phyloP scores from a whole-genome alignment of 768 basidiomycete genomes.

The Tremella yokohamensis region DNA sequence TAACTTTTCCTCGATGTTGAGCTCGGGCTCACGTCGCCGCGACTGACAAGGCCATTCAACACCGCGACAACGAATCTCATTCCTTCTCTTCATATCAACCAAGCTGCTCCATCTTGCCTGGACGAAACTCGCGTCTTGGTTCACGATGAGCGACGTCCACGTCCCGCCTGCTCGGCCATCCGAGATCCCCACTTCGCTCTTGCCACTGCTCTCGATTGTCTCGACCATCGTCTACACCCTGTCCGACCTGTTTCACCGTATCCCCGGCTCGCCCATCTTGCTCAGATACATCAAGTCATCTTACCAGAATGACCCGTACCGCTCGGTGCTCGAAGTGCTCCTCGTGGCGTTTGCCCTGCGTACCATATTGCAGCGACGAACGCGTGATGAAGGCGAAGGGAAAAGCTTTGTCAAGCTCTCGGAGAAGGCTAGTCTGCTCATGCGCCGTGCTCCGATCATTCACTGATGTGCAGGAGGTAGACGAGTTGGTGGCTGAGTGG shows the following conservation, averaged over 20 bases:
- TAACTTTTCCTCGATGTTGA: no score
- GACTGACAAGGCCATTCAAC: no score
- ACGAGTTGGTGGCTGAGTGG: conserved; percentile 96
- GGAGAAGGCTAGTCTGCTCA: conserved; percentile 65
- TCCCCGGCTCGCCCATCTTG: conserved; percentile 53
- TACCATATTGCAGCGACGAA: conserved; percentile 84
- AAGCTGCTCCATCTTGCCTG: no score
- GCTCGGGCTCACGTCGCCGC: no score
- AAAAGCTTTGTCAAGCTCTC: conserved; percentile 87
- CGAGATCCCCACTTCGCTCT: conserved; percentile 40
- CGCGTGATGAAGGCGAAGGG: conserved; percentile 74
- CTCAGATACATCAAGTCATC: conserved; percentile 88
- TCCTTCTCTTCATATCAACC: no score
- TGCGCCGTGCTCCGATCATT: background rate
- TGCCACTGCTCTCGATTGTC: conserved; percentile 64
- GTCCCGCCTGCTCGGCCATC: background rate
- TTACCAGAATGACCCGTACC: conserved; percentile 84
- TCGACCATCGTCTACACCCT: conserved; percentile 61
- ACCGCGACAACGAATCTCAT: no score
- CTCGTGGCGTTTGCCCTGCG: conserved; percentile 81
- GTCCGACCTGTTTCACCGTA: conserved; percentile 60
- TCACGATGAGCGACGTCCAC: no score
- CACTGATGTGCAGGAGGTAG: conserved; percentile 67
- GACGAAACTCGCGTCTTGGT: no score
- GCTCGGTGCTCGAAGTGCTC: conserved; percentile 83